These are phyloP conservation scores for Zymoseptoria crescenta DNA, from an alignment of 2,329 filamentous ascomycete species.

Conservation along the genomic window DNA sequence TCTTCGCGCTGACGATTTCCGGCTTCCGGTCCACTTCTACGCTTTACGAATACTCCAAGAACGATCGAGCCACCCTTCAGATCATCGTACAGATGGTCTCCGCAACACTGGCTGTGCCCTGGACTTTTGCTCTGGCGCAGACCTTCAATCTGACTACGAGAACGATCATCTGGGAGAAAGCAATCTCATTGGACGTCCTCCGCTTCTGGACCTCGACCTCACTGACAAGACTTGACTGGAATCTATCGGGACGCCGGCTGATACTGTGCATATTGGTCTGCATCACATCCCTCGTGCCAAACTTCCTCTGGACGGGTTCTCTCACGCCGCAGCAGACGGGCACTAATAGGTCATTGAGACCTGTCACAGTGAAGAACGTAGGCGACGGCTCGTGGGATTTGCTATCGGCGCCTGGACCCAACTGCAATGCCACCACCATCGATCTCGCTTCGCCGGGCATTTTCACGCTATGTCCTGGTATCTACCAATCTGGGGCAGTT, in stretches of 20 bases:
- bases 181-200: not conserved
- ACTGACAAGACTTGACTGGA: not conserved
- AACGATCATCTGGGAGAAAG: not conserved
- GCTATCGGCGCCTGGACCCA: not conserved
- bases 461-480: not conserved
- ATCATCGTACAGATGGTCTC: not conserved
- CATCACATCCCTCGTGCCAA: not conserved
- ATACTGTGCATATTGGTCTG: not conserved
- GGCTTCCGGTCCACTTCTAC: not conserved
- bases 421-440: not conserved
- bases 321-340: not conserved
- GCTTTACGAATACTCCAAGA: not conserved
- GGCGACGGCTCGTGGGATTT: not conserved
- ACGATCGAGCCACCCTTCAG: not conserved
- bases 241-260: not conserved
- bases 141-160: not conserved
- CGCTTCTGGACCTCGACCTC: conserved; percentile 1
- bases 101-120: not conserved
- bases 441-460: not conserved
- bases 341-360: not conserved
- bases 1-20: not conserved
- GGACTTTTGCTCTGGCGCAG: not conserved
- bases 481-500: not conserved
- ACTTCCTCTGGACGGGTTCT: conserved; percentile 2
- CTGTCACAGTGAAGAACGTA: not conserved